These are phyloP conservation scores for Microcos paniculata DNA, from an alignment of 345 rosid species.

Conservation along the genomic window DNA sequence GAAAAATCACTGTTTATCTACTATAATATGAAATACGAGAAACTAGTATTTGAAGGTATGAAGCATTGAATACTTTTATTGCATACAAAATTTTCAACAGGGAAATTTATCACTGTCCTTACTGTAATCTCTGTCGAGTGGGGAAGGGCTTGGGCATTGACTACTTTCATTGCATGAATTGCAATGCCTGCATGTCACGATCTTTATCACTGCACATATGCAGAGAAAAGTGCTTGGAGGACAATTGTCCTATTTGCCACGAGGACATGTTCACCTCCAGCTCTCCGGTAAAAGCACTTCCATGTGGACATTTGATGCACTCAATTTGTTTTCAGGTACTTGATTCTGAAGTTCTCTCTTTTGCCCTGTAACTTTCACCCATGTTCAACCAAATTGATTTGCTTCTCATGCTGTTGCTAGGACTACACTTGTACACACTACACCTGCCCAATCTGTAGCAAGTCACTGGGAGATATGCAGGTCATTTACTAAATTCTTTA, in stretches of 20 bases:
- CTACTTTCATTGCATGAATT: conserved; percentile 86
- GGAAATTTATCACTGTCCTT: conserved; percentile 90
- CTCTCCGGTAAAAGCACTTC: conserved; percentile 68
- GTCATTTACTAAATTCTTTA: conserved; percentile 39
- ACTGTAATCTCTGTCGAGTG: conserved; percentile 78
- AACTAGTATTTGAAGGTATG: neutral
- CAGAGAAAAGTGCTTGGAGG: conserved; percentile 71
- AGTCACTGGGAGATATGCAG: conserved; percentile 94
- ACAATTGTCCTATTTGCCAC: conserved; percentile 81
- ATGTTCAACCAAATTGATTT: neutral
- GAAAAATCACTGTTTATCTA: neutral
- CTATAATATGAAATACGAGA: neutral
- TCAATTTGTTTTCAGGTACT: conserved; percentile 77
- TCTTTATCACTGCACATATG: conserved; percentile 55
- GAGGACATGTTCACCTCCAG: conserved; percentile 73
- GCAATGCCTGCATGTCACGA: conserved; percentile 82
- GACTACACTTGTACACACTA: conserved; percentile 73
- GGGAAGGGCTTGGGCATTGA: conserved; percentile 85
- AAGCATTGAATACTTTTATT: too few relatives aligned
- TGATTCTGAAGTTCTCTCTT: conserved; percentile 6
- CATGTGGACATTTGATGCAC: conserved; percentile 91
- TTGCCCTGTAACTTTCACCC: neutral
- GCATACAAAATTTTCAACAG: conserved; percentile 37
- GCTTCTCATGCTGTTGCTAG: conserved; percentile 42
- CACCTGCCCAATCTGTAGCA: conserved; percentile 87